phyloP scores from a whole-genome alignment of 352 stramenopile genomes.

The Pythium dissotocum region DNA sequence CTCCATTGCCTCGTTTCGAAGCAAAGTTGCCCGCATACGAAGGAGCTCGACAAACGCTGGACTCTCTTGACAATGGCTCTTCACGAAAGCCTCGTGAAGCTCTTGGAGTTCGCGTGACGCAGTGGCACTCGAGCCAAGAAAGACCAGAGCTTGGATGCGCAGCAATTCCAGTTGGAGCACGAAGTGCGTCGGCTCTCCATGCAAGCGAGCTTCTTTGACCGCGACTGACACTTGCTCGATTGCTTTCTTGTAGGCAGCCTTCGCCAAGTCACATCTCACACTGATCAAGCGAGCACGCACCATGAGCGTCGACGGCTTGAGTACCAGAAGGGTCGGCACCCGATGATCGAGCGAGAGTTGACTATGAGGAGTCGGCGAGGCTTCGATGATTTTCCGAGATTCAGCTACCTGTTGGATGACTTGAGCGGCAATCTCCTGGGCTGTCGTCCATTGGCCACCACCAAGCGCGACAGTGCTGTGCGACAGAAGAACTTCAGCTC shows the following conservation, averaged over 20 bases:
- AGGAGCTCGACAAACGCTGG: conserved; percentile 42
- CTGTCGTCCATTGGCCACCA: conserved; percentile 20
- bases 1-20: conserved; percentile 12
- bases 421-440: conserved; percentile 11
- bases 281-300: conserved; percentile 19
- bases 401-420: not conserved
- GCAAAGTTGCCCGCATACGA: conserved; percentile 39
- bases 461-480: conserved; percentile 9
- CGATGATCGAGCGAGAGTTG: conserved; percentile 30
- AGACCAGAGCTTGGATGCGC: conserved; percentile 35
- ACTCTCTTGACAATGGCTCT: conserved; percentile 26
- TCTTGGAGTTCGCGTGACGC: conserved; percentile 28
- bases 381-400: not conserved
- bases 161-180: conserved; percentile 48
- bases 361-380: not conserved
- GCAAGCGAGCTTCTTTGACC: conserved; percentile 39
- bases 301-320: conserved; percentile 19
- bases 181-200: conserved; percentile 41
- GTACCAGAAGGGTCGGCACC: conserved; percentile 9
- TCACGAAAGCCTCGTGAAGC: conserved; percentile 29
- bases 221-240: conserved; percentile 32
- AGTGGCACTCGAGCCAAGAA: conserved; percentile 38
- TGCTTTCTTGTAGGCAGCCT: conserved; percentile 32
- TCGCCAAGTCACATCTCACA: conserved; percentile 38
- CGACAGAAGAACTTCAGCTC: conserved; percentile 19